Evolutionary conservation across 768 basidiomycete genomes (phyloP), one percentile per base, ranked within the genome.

Genomic region (Asterophora parasitica): DNA sequence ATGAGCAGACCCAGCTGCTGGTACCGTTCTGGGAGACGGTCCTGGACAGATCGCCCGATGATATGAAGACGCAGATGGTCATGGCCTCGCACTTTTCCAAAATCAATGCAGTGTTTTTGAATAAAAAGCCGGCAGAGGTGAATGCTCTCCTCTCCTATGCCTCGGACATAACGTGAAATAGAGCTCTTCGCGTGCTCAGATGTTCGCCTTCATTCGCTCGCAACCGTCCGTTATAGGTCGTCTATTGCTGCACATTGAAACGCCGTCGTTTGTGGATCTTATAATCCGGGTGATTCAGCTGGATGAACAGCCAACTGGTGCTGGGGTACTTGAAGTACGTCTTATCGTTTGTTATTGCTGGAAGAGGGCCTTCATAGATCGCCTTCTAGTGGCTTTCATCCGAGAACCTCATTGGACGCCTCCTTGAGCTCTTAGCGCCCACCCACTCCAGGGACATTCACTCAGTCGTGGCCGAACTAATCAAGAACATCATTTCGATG

Each of bases 81-180:
- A 87, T 95, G 74, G 88, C 92, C 26, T 83, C 91, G 1, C 88
- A 91, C 65, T 99, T 96, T 72, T 82, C 86, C n/a, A 91, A 95
- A 66, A 88, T 97, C 56, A 96, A 92, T 61, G 82, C 86, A 32
- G 79, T 85, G 1, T 89, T 98, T 57, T 67, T 99, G 59, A 83
- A 75, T 54, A 94, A 93, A 72, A 88, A 89, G 66, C 89, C 91
- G 19, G 77, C 77, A 53, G 92, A 96, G 81, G 92, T 92, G 68
- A 62, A 76, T 76, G 42, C 57, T 57, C 57, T 63, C 55, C 62
- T 55, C 56, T 63, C 57, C 57, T 58, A 52, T 58, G 62, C 52
- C 16, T 54, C 51, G 50, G 42, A 38, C 52, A 52, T 48, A 39
- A n/a, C 52, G 49, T 55, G 57, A 58, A n/a, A 56, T 62, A 46